Conservation (phyloP, 2,329 filamentous ascomycete species). For the Clonostachys chloroleuca region DNA sequence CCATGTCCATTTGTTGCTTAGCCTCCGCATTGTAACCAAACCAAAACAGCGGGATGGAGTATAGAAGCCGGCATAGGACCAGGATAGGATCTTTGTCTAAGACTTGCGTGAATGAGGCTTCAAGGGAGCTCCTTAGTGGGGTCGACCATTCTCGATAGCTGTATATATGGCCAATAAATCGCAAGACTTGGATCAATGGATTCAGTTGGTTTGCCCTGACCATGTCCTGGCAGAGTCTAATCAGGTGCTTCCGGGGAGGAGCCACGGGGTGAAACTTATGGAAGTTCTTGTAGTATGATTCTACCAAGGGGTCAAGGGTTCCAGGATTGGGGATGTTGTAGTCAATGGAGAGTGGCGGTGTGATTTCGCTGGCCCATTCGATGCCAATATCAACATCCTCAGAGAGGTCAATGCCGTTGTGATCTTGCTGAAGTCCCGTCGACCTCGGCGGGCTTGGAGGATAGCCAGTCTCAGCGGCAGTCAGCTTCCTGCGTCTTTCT, state of each 20-base stretch:
- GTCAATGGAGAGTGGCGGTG: neutral
- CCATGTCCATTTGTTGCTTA: constrained; percentile 30
- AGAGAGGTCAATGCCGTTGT: neutral
- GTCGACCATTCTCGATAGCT: constrained; percentile 4
- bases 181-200: constrained; percentile 17
- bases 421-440: neutral
- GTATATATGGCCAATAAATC: constrained; percentile 27
- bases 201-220: constrained; percentile 4
- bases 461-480: constrained; percentile 4
- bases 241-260: constrained; percentile 11
- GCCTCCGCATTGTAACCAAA: constrained; percentile 14
- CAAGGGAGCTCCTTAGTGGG: neutral
- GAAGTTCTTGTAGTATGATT: constrained; percentile 27
- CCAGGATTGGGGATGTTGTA: neutral
- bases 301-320: constrained; percentile 14
- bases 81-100: constrained; percentile 14
- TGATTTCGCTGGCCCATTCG: neutral
- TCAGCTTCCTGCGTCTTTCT: constrained; percentile 17
- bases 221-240: constrained; percentile 3
- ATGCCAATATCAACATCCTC: neutral
- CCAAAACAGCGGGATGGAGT: constrained; percentile 28
- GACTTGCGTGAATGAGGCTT: constrained; percentile 2
- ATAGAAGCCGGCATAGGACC: constrained; percentile 27
- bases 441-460: too few species aligned
- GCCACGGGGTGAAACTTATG: constrained; percentile 23